Percentiles rank a stretch among this genome's conserved stretches.
phyloP scores from a whole-genome alignment of 768 basidiomycete species.

The Galerina marginata region DNA sequence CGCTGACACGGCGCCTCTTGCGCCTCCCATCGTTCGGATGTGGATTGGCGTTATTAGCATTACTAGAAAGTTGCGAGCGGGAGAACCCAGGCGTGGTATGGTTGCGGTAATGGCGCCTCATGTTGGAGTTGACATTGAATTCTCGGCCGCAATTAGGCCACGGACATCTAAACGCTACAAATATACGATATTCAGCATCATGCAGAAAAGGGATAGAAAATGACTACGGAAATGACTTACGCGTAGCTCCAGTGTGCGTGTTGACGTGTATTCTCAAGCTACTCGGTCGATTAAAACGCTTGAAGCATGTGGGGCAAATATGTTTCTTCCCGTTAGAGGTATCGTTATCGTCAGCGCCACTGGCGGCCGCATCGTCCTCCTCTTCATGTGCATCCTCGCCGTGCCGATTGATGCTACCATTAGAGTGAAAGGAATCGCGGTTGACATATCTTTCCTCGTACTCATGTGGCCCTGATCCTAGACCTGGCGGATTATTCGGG shows the following conservation, averaged over 20 bases:
- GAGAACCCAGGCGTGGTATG: conserved; percentile 48
- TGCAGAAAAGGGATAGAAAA: conserved; percentile 5
- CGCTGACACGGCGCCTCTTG: conserved; percentile 28
- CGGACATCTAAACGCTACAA: conserved; percentile 73
- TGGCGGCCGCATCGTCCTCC: conserved; percentile 25
- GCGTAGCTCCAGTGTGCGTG: conserved; percentile 72
- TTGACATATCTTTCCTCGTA: neutral
- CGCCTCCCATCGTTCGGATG: conserved; percentile 32
- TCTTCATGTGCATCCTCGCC: conserved; percentile 15
- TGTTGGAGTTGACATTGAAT: conserved; percentile 87
- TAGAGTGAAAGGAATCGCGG: neutral
- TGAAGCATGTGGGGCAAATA: conserved; percentile 58
- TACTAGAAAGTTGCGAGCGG: conserved; percentile 13
- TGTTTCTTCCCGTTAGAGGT: conserved; percentile 47
- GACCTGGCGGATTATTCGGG: neutral
- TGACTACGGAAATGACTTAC: conserved; percentile 44
- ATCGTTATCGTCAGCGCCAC: conserved; percentile 12
- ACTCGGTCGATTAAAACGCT: conserved; percentile 73
- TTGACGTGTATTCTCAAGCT: conserved; percentile 70
- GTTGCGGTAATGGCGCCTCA: conserved; percentile 80
- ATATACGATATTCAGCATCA: neutral
- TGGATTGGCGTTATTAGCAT: neutral
- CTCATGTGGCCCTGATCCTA: neutral
- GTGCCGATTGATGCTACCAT: too few relatives aligned
- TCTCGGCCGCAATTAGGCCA: conserved; percentile 75